phyloP scores from a whole-genome alignment of 805 yeast genomes.

The Metschnikowia arizonensis region DNA sequence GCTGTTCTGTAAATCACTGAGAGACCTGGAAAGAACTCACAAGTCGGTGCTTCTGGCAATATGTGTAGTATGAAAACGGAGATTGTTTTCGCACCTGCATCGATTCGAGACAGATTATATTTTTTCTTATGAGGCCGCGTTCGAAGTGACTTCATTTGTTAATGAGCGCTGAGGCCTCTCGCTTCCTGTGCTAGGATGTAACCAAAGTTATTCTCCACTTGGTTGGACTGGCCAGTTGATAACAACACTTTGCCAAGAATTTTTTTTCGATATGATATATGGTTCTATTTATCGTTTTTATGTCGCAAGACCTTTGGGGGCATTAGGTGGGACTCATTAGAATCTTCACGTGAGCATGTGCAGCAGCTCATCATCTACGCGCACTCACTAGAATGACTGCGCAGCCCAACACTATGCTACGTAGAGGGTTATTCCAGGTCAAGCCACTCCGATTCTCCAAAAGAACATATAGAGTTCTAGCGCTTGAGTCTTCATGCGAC shows the following conservation, averaged over 20 bases:
- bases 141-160: conserved; percentile 2
- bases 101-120: not conserved
- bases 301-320: not conserved
- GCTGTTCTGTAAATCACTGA: not conserved
- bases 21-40: not conserved
- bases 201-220: not conserved
- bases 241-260: too few species aligned
- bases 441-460: not conserved
- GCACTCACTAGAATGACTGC: not conserved
- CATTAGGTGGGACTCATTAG: not conserved
- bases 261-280: not conserved
- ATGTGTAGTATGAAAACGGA: conserved; percentile 1
- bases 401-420: conserved; percentile 3
- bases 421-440: not conserved
- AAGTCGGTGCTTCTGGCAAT: not conserved
- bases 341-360: conserved; percentile 1
- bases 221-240: not conserved
- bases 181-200: not conserved
- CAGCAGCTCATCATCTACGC: conserved; percentile 1
- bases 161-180: not conserved
- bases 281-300: not conserved
- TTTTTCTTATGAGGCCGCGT: conserved; percentile 5
- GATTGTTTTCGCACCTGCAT: conserved; percentile 4
- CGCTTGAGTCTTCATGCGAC: conserved; percentile 92
- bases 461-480: conserved; percentile 60